Evolutionary conservation across 805 yeast genomes (phyloP).

Genomic region (Kluyveromyces aestuarii): DNA sequence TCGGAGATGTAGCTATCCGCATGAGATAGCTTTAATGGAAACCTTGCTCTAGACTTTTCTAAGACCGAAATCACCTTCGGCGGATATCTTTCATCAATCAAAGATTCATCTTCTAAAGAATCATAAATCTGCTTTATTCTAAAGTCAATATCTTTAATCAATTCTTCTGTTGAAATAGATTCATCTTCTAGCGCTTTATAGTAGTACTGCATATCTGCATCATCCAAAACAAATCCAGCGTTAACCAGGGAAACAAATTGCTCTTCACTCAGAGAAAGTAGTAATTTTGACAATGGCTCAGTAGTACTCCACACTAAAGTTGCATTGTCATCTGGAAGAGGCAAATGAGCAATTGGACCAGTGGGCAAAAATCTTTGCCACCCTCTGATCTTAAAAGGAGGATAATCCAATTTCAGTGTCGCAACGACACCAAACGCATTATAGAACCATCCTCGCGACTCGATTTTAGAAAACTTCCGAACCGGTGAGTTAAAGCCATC

Average conservation of each 20-base stretch:
- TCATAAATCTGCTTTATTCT: constrained; percentile 35
- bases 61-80: constrained; percentile 51
- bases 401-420: constrained; percentile 64
- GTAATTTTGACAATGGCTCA: constrained; percentile 57
- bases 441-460: constrained; percentile 89
- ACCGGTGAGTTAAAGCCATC: constrained; percentile 96
- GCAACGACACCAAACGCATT: constrained; percentile 89
- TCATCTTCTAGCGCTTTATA: constrained; percentile 34
- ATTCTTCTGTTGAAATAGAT: constrained; percentile 33
- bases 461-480: constrained; percentile 68
- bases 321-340: constrained; percentile 80
- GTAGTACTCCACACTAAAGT: constrained; percentile 91
- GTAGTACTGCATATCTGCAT: constrained; percentile 66
- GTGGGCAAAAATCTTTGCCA: constrained; percentile 90
- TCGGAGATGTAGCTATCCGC: constrained; percentile 83
- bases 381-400: constrained; percentile 62
- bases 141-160: constrained; percentile 67
- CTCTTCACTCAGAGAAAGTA: constrained; percentile 49
- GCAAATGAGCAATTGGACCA: constrained; percentile 89
- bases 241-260: constrained; percentile 65
- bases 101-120: constrained; percentile 28
- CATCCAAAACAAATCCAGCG: constrained; percentile 76
- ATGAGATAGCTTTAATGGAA: constrained; percentile 82
- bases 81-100: constrained; percentile 57
- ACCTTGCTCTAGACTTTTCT: constrained; percentile 65